Evolutionary conservation across 176 grass and related monocot genomes (phyloP).

Genomic region (Hsuehochloa calcarea): DNA sequence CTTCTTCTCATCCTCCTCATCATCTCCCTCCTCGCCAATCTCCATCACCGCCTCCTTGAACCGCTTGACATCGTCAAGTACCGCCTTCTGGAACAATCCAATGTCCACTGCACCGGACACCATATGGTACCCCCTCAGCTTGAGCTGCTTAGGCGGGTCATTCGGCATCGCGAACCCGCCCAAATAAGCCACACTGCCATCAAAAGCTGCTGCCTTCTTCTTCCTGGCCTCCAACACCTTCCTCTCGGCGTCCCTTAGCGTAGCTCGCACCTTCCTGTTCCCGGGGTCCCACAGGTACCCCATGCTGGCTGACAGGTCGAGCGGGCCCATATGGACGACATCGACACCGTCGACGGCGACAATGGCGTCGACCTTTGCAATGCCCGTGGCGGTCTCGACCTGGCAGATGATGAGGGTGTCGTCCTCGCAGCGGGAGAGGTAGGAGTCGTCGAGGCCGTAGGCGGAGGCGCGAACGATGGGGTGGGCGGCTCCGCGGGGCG

Average conservation of each 20-base stretch:
- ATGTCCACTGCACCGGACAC: constrained; percentile 75
- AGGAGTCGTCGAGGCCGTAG: constrained; percentile 88
- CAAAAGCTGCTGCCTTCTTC: constrained; percentile 27
- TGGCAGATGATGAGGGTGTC: constrained; percentile 84
- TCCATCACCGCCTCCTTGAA: constrained; percentile 62
- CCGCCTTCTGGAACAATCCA: constrained; percentile 61
- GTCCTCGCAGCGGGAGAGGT: constrained; percentile 80
- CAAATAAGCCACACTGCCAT: constrained; percentile 48
- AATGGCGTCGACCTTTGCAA: constrained; percentile 74
- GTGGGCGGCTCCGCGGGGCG: constrained; percentile 80
- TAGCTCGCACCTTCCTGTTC: constrained; percentile 90
- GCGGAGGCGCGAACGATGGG: constrained; percentile 73
- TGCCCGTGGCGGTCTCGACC: constrained; percentile 56
- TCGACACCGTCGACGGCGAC: constrained; percentile 83
- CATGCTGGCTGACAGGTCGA: constrained; percentile 90
- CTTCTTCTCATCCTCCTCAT: constrained; percentile 36
- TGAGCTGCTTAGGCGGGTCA: constrained; percentile 77
- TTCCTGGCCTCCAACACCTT: constrained; percentile 57
- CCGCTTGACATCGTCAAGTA: constrained; percentile 62
- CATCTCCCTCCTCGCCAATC: constrained; percentile 52
- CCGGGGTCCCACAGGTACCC: constrained; percentile 90
- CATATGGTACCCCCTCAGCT: constrained; percentile 90
- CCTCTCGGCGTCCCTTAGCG: constrained; percentile 74
- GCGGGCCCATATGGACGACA: constrained; percentile 81
- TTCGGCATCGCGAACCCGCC: constrained; percentile 85